phyloP scores from a whole-genome alignment of 371 early-diverging fungal species.

The Apophysomyces elegans region DNA sequence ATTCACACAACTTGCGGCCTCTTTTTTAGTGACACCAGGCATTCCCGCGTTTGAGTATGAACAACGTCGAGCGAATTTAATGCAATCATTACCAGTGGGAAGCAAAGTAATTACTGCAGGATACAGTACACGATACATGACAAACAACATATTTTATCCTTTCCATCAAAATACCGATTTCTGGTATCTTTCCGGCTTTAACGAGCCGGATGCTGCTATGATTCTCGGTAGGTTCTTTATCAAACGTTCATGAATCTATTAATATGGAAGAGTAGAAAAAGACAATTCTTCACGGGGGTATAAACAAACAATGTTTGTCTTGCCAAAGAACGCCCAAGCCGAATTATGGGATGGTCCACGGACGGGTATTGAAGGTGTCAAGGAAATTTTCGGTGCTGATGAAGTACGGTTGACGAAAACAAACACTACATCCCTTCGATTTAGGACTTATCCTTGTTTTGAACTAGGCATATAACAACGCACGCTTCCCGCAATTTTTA shows the following conservation, averaged over 20 bases:
- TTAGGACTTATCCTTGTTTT: neutral
- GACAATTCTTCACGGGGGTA: conserved; percentile 65
- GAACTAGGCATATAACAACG: conserved; percentile 42
- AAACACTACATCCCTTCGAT: neutral
- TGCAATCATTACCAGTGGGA: conserved; percentile 64
- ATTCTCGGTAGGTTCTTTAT: conserved; percentile 63
- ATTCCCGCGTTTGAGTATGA: conserved; percentile 75
- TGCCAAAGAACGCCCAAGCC: conserved; percentile 68
- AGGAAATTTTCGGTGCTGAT: conserved; percentile 84
- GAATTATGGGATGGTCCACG: conserved; percentile 96
- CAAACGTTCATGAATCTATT: neutral
- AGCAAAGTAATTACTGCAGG: conserved; percentile 79
- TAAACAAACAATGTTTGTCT: conserved; percentile 87
- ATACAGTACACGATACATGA: conserved; percentile 81
- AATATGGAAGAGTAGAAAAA: conserved; percentile 51
- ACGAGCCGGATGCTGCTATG: conserved; percentile 87
- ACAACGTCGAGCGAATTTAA: conserved; percentile 68
- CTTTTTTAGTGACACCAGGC: conserved; percentile 77
- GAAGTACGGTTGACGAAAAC: conserved; percentile 54
- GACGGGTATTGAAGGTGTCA: conserved; percentile 82
- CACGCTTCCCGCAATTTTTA: conserved; percentile 29
- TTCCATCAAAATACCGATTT: conserved; percentile 94
- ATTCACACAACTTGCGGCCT: neutral
- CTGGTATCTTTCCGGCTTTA: conserved; percentile 86
- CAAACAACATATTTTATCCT: conserved; percentile 94